Evolutionary conservation across 352 stramenopile genomes (phyloP), one percentile per base, ranked within the genome.

Genomic region (Phytophthora capsici): DNA sequence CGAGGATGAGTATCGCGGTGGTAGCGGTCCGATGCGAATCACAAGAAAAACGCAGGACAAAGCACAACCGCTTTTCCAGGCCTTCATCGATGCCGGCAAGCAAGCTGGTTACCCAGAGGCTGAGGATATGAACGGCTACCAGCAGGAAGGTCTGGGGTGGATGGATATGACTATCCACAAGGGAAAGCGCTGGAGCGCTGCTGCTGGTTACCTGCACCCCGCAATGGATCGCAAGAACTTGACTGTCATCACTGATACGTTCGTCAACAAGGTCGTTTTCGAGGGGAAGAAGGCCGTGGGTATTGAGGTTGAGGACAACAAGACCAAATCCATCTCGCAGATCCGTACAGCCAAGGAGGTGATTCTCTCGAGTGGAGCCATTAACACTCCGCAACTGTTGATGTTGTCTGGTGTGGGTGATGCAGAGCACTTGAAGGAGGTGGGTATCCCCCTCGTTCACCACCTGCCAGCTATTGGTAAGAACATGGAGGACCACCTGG

Each of bases 131-230:
- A 96, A 95, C 61, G 87, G 86, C 2, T 94, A 83, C 73, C 82
- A 90, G 63, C 86, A 96, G 61, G 86, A 94, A 67, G 86, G 85
- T 28, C 86, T 95, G 28, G 87, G 87, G 4, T 93, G 85, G 78
- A 93, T 94, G 80, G 87, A 95, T 58, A 83, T 84, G 78, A 95
- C 86, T 6, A 76, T 95, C 40, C 67, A 92, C 69, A 88, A 93
- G 54, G 87, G 87, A 44, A 71, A 75, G 46, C 86, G 87, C 14
- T 94, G 86, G 80, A 93, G 79, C 28, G 63, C 87, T 1, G 67
- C 87, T 1, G 59, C 77, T 0, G 86, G 72, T 16, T 95, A 93
- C 52, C 45, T 95, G 32, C 82, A 77, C 14, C 87, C 85, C 0
- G 78, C 66, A 0, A 65, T 84, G 48, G 44, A 64, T 9, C 83